Conservation (phyloP, 1,139 yeast species). For the Geotrichum siamense region DNA sequence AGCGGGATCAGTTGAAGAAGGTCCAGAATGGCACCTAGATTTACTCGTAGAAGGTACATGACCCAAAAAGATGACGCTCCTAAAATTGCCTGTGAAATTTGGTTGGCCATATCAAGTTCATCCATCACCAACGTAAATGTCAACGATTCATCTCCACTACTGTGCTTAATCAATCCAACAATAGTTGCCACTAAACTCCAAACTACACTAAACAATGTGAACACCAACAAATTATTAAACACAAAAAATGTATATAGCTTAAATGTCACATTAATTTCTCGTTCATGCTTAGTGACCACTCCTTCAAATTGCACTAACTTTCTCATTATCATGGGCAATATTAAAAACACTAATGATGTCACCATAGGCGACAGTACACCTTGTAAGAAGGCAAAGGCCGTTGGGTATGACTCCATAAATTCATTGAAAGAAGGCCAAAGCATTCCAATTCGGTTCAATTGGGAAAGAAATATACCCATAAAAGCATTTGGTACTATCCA, state of each 20-base stretch:
- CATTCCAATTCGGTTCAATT: slow-evolving; percentile 34
- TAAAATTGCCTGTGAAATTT: slow-evolving; percentile 35
- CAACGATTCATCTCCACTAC: slow-evolving; percentile 21
- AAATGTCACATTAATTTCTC: slow-evolving; percentile 37
- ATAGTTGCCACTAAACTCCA: slow-evolving; percentile 37
- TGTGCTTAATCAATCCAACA: slow-evolving; percentile 25
- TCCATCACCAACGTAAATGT: slow-evolving; percentile 25
- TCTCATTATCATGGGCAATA: slow-evolving; percentile 37
- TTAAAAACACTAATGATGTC: slow-evolving; percentile 34
- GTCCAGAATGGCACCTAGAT: slow-evolving; percentile 32
- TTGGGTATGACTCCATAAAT: slow-evolving; percentile 29
- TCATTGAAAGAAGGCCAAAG: slow-evolving; percentile 34
- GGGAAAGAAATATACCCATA: slow-evolving; percentile 37
- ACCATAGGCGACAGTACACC: slow-evolving; percentile 38
- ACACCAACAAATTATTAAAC: slow-evolving; percentile 36
- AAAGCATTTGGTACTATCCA: slow-evolving; percentile 41
- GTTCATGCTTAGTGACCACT: slow-evolving; percentile 33
- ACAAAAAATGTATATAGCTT: slow-evolving; percentile 38
- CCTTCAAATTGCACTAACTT: slow-evolving; percentile 38
- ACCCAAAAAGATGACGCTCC: slow-evolving; percentile 40
- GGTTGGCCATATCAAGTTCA: slow-evolving; percentile 29
- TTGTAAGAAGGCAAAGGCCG: slow-evolving; percentile 35
- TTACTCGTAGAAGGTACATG: slow-evolving; percentile 36
- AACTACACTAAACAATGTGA: slow-evolving; percentile 37
- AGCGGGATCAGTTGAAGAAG: slow-evolving; percentile 33